Percentiles rank a stretch among this genome's conserved stretches.
phyloP scores from a whole-genome alignment of 768 basidiomycete species.

The Gloeophyllum trabeum region DNA sequence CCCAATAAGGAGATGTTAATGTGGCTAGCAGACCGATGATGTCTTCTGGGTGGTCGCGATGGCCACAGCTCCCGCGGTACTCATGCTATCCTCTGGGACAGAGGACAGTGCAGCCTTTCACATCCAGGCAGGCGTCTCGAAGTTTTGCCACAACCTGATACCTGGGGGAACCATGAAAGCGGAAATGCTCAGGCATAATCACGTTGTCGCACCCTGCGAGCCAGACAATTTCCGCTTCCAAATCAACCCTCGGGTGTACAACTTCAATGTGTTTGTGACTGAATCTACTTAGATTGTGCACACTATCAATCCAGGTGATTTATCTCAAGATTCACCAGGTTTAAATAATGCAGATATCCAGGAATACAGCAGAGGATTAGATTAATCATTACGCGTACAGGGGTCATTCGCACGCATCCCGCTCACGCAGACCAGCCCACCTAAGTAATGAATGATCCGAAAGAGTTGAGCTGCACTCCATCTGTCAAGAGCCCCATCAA shows the following conservation, averaged over 20 bases:
- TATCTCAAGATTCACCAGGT: no score
- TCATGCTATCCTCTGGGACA: conserved; percentile 14
- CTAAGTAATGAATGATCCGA: no score
- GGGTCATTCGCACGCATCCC: no score
- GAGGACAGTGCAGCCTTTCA: conserved; percentile 9
- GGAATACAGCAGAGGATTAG: no score
- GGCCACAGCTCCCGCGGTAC: conserved; percentile 16
- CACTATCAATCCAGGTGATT: not conserved
- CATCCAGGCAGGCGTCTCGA: conserved; percentile 19
- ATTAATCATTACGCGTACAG: no score
- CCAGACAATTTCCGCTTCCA: conserved; percentile 21
- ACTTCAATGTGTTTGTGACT: conserved; percentile 27
- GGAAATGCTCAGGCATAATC: conserved; percentile 16
- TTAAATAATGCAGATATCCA: no score
- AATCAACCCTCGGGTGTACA: conserved; percentile 21
- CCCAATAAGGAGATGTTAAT: not conserved
- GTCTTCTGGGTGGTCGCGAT: conserved; percentile 29
- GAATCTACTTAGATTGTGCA: not conserved
- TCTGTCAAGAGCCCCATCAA: no score
- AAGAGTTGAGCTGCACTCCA: no score
- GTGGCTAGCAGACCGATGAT: conserved; percentile 19
- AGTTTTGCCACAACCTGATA: conserved; percentile 19
- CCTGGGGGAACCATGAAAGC: conserved; percentile 17
- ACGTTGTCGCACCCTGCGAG: conserved; percentile 15
- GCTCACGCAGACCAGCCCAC: no score